phyloP scores from a whole-genome alignment of 768 basidiomycete species.

The Lanmaoa pseudosensibilis region DNA sequence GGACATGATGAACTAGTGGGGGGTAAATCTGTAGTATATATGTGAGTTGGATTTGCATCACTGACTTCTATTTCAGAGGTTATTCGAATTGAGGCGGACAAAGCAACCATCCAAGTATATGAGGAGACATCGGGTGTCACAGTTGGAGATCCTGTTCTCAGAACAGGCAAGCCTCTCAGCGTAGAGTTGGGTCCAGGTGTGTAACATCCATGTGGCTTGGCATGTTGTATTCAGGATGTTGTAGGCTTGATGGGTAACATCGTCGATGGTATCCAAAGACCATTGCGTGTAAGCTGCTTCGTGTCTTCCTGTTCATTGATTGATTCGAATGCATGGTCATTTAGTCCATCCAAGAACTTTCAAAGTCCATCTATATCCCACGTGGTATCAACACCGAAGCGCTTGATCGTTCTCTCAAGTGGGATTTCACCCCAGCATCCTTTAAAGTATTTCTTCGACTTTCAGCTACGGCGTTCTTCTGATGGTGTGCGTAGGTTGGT shows the following conservation, averaged over 20 bases:
- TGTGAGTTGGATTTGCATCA: background rate
- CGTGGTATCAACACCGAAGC: slow-evolving; percentile 98
- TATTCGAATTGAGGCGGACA: slow-evolving; percentile 97
- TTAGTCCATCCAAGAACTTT: slow-evolving; percentile 90
- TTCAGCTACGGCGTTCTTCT: slow-evolving; percentile 6
- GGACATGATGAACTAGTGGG: slow-evolving; percentile 98
- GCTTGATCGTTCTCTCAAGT: slow-evolving; percentile 81
- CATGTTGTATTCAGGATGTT: slow-evolving; percentile 1
- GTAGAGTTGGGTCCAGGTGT: slow-evolving; percentile 96
- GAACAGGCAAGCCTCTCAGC: slow-evolving; percentile 96
- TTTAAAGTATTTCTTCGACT: slow-evolving; percentile 56
- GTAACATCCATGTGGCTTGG: slow-evolving; percentile 17
- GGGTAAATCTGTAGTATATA: slow-evolving; percentile 50
- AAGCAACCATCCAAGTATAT: slow-evolving; percentile 98
- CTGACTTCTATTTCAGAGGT: slow-evolving; percentile 69
- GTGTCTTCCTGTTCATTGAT: background rate
- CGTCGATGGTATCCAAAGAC: slow-evolving; percentile 95
- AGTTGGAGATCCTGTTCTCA: slow-evolving; percentile 95
- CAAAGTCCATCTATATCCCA: slow-evolving; percentile 99
- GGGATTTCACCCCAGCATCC: slow-evolving; percentile 89
- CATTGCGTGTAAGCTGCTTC: slow-evolving; percentile 64
- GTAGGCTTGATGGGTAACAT: slow-evolving; percentile 98
- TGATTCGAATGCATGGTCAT: slow-evolving; percentile 8
- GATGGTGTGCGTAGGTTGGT: slow-evolving; percentile 59
- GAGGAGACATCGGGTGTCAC: slow-evolving; percentile 99